phyloP scores from a whole-genome alignment of 2,329 filamentous ascomycete species.

The Pseudophaeomoniella oleicola region DNA sequence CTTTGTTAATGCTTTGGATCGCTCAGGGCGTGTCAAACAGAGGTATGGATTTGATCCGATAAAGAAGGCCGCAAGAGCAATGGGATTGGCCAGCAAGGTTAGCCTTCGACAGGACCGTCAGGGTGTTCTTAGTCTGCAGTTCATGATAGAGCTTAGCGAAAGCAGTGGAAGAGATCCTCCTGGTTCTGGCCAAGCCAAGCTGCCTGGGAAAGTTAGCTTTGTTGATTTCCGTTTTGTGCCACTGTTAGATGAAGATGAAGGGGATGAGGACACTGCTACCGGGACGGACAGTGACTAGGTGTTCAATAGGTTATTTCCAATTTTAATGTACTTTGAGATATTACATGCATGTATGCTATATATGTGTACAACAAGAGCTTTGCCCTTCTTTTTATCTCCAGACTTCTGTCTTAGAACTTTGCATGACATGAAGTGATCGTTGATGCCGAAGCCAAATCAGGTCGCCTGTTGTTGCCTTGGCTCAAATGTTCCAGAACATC shows the following conservation, averaged over 20 bases:
- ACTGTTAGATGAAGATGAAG: conserved; percentile 27
- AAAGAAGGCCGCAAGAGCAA: conserved; percentile 76
- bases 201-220: conserved; percentile 22
- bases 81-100: conserved; percentile 84
- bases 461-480: too few species aligned
- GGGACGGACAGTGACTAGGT: too few species aligned
- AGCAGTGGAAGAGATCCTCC: conserved; percentile 37
- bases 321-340: too few species aligned
- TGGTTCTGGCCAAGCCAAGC: conserved; percentile 2
- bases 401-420: too few species aligned
- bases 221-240: conserved; percentile 33
- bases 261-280: conserved; percentile 18
- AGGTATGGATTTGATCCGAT: conserved; percentile 79
- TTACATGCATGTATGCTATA: too few species aligned
- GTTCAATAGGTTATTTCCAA: too few species aligned
- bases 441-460: too few species aligned
- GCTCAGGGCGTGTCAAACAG: conserved; percentile 51
- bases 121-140: conserved; percentile 85
- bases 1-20: conserved; percentile 43
- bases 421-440: too few species aligned
- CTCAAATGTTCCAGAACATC: too few species aligned
- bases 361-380: too few species aligned
- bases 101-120: conserved; percentile 77
- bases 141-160: conserved; percentile 80
- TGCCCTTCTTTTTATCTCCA: too few species aligned